Base-by-base conservation (phyloP, 2,329 filamentous ascomycete species). In the Nigrograna mackinnonii region DNA sequence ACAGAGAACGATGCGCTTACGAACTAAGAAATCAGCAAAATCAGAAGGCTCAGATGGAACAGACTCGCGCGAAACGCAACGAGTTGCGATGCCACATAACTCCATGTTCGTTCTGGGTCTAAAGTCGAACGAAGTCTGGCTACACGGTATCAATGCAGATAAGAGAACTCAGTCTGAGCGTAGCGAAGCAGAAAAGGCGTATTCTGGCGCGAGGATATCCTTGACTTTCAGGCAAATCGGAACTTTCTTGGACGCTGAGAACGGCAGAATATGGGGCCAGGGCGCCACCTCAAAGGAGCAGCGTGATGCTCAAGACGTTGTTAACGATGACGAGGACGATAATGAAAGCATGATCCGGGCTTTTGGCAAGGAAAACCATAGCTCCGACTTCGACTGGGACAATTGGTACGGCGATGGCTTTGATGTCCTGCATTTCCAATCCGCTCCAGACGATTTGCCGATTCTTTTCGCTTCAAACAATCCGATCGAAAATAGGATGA, bases 111-210 rank as follows among this genome's bases (percentile, higher is more conserved):
- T 87, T 35, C 85, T 97, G 67, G 91, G 91, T 3, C 75, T 90
- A 14, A 66, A 75, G 28, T 95, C 91, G 1, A 99, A 99, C 62
- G 83, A 80, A 70, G 80, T 83, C 54, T 97, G 91, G 89, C 79
- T 96, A 9, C 94, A 99, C 70, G 85, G 85, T n/a, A 96, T 99
- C 63, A 85, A 87, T 37, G 83, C 87, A 32, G 94, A 99, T 69
- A 95, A 91, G 64, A 83, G 94, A 19, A 73, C 80, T 1, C 69
- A 75, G 1, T 70, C 74, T 1, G 86, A 91, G 51, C 91, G 92
- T 66, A 77, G 80, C 0, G 54, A 74, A 0, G 79, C 80, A 5
- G 92, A 97, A 64, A 78, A 84, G 30, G 86, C 87, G 0, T 90
- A 82, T 58, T 75, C 74, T 5, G 87, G 91, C 5, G 83, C 85